These are phyloP conservation scores for Chalciporus pseudorubinellus DNA, from an alignment of 768 basidiomycete species.

Conservation along the genomic window DNA sequence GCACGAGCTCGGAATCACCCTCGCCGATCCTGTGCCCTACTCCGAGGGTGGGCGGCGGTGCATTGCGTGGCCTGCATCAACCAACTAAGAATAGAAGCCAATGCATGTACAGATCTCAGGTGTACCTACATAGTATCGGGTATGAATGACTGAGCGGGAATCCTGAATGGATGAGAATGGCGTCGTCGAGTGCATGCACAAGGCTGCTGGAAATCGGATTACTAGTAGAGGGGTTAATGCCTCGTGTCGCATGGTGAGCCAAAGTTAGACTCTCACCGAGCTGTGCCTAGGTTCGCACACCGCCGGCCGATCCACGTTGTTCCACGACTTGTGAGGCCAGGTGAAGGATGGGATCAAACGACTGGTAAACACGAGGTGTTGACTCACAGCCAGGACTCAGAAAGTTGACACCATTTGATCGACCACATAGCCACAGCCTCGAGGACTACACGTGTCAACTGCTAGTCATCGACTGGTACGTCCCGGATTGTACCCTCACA, in stretches of 20 bases:
- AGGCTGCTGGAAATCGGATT: slow-evolving; percentile 1
- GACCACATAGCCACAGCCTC: slow-evolving; percentile 25
- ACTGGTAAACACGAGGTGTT: slow-evolving; percentile 7
- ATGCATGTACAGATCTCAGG: neutral
- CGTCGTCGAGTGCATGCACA: neutral
- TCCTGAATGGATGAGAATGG: slow-evolving; percentile 2
- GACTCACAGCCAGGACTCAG: too few species aligned
- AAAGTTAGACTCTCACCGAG: slow-evolving; percentile 2
- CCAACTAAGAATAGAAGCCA: neutral
- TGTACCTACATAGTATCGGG: slow-evolving; percentile 19
- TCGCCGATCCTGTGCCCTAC: slow-evolving; percentile 52
- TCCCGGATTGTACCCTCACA: too few species aligned
- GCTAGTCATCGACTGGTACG: too few species aligned
- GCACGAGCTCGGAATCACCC: slow-evolving; percentile 65
- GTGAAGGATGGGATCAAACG: too few species aligned
- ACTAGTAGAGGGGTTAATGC: slow-evolving; percentile 2
- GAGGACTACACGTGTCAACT: slow-evolving; percentile 25
- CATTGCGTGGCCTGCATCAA: slow-evolving; percentile 20
- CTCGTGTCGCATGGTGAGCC: slow-evolving; percentile 18
- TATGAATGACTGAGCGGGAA: neutral
- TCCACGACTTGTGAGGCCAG: neutral
- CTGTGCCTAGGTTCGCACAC: slow-evolving; percentile 3
- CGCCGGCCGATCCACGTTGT: slow-evolving; percentile 11
- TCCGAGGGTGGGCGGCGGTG: slow-evolving; percentile 26
- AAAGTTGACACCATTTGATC: neutral